Conservation (phyloP, 192 early-diverging fungal genomes). For the Rhizophagus clarus region DNA sequence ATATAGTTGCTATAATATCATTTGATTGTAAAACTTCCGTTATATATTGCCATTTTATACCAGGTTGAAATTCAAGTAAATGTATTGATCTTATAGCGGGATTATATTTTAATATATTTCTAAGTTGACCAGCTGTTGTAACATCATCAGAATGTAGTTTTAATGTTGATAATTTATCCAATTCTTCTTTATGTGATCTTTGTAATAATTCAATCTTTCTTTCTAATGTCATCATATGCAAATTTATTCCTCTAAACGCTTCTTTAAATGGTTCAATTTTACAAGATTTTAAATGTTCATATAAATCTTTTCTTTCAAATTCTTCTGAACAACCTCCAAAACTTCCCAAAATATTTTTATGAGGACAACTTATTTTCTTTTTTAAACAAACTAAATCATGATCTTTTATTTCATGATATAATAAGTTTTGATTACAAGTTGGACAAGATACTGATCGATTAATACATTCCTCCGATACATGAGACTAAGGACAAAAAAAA, state of each 20-base stretch:
- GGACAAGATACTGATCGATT: constrained; percentile 18
- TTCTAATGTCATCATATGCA: constrained; percentile 29
- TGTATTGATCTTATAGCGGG: constrained; percentile 29
- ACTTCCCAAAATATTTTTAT: constrained; percentile 30
- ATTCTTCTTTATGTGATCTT: constrained; percentile 19
- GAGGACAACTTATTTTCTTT: constrained; percentile 30
- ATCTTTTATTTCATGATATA: constrained; percentile 19
- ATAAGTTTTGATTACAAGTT: constrained; percentile 5
- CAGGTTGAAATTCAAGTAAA: constrained; percentile 27
- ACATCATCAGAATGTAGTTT: constrained; percentile 25
- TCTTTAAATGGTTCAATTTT: constrained; percentile 33
- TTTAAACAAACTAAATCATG: constrained; percentile 31
- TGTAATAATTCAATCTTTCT: constrained; percentile 26
- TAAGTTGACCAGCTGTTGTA: constrained; percentile 8
- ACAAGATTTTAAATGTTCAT: constrained; percentile 26
- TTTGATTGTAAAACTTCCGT: constrained; percentile 27
- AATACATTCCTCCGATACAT: constrained; percentile 20
- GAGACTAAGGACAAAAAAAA: neutral
- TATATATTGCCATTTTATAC: constrained; percentile 28
- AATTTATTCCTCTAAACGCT: constrained; percentile 21
- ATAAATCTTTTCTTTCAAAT: constrained; percentile 27
- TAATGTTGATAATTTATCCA: constrained; percentile 27
- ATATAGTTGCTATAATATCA: constrained; percentile 12
- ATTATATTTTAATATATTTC: constrained; percentile 27
- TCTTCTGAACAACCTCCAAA: constrained; percentile 31